Percentiles rank a stretch among this genome's conserved stretches.
Conservation (phyloP, 148 eudicot genomes). For the Camellia granthamiana region DNA sequence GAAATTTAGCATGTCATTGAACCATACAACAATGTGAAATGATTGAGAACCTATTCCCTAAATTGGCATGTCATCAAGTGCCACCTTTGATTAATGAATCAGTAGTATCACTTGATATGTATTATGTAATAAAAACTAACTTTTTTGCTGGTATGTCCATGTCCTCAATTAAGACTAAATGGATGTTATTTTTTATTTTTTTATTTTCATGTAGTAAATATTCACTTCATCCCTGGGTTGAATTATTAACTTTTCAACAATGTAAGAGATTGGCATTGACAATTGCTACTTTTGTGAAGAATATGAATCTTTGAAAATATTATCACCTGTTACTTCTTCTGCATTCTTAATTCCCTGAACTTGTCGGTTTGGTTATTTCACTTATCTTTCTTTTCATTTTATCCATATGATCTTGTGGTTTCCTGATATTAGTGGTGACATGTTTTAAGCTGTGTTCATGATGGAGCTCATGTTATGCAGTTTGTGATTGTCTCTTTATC, state of each 20-base stretch:
- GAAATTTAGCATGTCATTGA: no score
- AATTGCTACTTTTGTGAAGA: not conserved
- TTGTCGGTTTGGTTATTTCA: not conserved
- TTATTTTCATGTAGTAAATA: not conserved
- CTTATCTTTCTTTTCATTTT: not conserved
- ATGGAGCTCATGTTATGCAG: conserved; percentile 36
- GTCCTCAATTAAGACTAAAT: no score
- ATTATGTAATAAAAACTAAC: no score
- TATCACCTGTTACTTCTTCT: not conserved
- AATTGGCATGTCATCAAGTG: no score
- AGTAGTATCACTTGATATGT: no score
- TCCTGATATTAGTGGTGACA: not conserved
- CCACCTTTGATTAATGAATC: no score
- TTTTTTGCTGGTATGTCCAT: no score
- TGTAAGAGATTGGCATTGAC: not conserved
- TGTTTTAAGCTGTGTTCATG: conserved; percentile 1
- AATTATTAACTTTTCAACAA: not conserved
- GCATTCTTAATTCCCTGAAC: not conserved
- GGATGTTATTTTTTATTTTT: not conserved
- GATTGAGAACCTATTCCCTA: no score
- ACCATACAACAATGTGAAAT: no score
- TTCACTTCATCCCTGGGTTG: not conserved
- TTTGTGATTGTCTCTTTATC: conserved; percentile 76
- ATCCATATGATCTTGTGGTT: not conserved
- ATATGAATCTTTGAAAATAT: not conserved